These are phyloP conservation scores for Calycina marina DNA, from an alignment of 2,329 filamentous ascomycete genomes.

Conservation along the genomic window DNA sequence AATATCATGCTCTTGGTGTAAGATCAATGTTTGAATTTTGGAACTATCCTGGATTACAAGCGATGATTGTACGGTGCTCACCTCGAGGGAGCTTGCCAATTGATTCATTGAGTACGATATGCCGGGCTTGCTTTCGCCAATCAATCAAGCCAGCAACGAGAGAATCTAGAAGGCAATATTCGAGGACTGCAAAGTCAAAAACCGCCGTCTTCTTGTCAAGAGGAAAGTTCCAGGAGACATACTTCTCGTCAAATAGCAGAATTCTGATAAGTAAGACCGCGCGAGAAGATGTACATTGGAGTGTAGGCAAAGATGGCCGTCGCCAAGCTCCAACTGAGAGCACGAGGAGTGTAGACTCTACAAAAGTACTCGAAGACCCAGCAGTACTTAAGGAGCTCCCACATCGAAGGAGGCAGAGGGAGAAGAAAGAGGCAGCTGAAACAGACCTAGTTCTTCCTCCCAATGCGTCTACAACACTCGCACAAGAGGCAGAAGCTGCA, in stretches of 20 bases:
- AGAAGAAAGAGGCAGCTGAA: slow-evolving; percentile 12
- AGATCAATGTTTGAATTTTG: too few relatives aligned
- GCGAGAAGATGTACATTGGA: slow-evolving; percentile 10
- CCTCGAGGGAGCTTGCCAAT: slow-evolving; percentile 11
- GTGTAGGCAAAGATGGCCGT: slow-evolving; percentile 7
- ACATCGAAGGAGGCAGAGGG: slow-evolving; percentile 20
- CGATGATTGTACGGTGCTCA: slow-evolving; percentile 21
- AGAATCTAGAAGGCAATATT: slow-evolving; percentile 14
- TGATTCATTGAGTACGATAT: slow-evolving; percentile 16
- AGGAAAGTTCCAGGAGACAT: slow-evolving; percentile 14
- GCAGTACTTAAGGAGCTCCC: slow-evolving; percentile 14
- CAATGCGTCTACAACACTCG: slow-evolving; percentile 40
- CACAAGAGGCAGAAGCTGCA: slow-evolving; percentile 34
- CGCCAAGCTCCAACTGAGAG: slow-evolving; percentile 8
- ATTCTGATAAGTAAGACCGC: slow-evolving; percentile 10
- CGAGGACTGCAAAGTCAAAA: slow-evolving; percentile 12
- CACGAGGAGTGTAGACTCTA: slow-evolving; percentile 7
- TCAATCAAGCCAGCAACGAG: slow-evolving; percentile 5
- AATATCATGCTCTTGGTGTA: too few relatives aligned
- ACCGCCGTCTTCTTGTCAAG: slow-evolving; percentile 9
- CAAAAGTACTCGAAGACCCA: slow-evolving; percentile 1
- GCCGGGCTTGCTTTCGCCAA: slow-evolving; percentile 13
- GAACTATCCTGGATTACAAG: too few relatives aligned
- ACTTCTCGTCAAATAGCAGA: slow-evolving; percentile 18
- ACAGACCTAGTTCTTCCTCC: slow-evolving; percentile 25